Base-by-base conservation (phyloP, 495 filamentous ascomycete genomes). In the Cercophora sp. region DNA sequence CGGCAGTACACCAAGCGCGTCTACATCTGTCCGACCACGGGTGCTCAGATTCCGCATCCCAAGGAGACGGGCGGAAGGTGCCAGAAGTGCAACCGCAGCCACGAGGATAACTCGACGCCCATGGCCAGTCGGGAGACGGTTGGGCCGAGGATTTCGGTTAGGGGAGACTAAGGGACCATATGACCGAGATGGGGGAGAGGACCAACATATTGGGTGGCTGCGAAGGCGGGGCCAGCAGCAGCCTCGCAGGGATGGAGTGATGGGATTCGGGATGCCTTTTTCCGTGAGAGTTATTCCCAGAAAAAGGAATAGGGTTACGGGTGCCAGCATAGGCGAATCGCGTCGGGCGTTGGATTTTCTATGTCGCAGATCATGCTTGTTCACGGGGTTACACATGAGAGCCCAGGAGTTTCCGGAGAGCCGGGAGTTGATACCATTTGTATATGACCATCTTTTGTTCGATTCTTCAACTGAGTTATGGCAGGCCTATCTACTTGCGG, bases 21-120 rank as follows among this genome's bases (percentile, higher is more conserved):
- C 18, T 65, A 55, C 48, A 54, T 67, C 52, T 67, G 64, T 46
- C 64, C 64, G 20, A 60, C 63, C 16, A 67, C 64, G 1, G 62
- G 62, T 37, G 62, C 62, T 4, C 55, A 59, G 44, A 65, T 67
- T 13, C 26, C 36, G 0, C 64, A 67, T 37, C 64, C 64, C 5
- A 32, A 49, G 4, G 59, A 65, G 3, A 67, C 64, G 5, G 59
- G 59, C 5, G 62, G 62, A 1, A 54, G 39, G 24, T 67, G 64
- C 20, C 25, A 48, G 8, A 65, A 65, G 48, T 67, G 64, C 48
- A 41, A 18, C 4, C 25, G 62, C 9, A 61, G 43, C 24, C 64
- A 67, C 37, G 56, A 59, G 37, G 64, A 67, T 19, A 64, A 64
- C 23, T 59, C 56, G n/a, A 64, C 60, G 19, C 61, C 63, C 8